Evolutionary conservation across 768 basidiomycete species (phyloP), one percentile per base, ranked within the genome.

Genomic region (Rhodotorula paludigena): DNA sequence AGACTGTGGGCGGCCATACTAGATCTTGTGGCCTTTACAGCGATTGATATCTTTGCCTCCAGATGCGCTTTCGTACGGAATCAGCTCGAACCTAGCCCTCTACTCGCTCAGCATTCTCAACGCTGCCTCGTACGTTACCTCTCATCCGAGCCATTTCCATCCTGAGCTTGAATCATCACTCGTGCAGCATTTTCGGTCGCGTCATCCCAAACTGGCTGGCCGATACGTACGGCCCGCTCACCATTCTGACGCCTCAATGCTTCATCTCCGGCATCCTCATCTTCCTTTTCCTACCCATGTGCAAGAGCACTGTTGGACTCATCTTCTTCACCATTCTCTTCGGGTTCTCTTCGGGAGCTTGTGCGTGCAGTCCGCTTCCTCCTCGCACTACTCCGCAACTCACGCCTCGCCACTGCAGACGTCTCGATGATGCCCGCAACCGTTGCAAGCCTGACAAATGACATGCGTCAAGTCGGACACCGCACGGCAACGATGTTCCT

Each of bases 151-250:
- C n/a, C n/a, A n/a, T n/a, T n/a, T 79, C 82, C 2, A 80, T 90
- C 59, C 84, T 85, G 14, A 90, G n/a, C n/a, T n/a, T n/a, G n/a
- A n/a, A n/a, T n/a, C n/a, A n/a, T n/a, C n/a, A n/a, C n/a, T n/a
- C n/a, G n/a, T n/a, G n/a, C n/a, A n/a, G n/a, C 3, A 79, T 84
- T 4, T 79, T 87, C 30, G 88, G 88, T 6, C 83, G 89, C 84
- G 38, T 79, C 82, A 5, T 79, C 88, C 60, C 51, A 6, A 87
- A 88, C 21, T 60, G 81, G 42, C 57, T 73, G 18, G 72, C 74
- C 23, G 74, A 75, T 53, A 62, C 56, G 20, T 69, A 35, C 25
- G 44, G 61, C 0, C 74, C 73, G 7, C 41, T 74, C 25, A 74
- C 71, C 38, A 60, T 75, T 33, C 62, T 75, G 25, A 59, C 58